These are phyloP conservation scores for Thamnidium elegans DNA, from an alignment of 192 early-diverging fungal species.

Conservation along the genomic window DNA sequence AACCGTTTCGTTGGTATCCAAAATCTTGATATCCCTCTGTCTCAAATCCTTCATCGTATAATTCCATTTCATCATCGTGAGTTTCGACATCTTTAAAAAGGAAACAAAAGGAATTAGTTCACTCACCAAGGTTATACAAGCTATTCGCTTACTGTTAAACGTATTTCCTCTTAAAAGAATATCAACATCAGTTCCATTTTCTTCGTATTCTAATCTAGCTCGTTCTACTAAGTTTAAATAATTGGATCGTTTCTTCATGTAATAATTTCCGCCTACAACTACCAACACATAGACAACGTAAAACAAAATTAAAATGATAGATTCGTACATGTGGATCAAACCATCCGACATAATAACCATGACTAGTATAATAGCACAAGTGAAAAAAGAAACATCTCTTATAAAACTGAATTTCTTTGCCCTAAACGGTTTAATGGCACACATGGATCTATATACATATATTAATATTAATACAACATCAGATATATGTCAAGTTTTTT, in stretches of 20 bases:
- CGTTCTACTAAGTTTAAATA: slow-evolving; percentile 43
- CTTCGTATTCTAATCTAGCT: slow-evolving; percentile 46
- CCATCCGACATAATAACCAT: slow-evolving; percentile 54
- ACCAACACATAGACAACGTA: slow-evolving; percentile 61
- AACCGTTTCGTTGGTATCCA: slow-evolving; percentile 10
- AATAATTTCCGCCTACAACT: slow-evolving; percentile 58
- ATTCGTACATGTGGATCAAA: slow-evolving; percentile 53
- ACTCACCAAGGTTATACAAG: not conserved
- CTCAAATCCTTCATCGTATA: slow-evolving; percentile 37
- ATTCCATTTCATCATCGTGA: slow-evolving; percentile 32
- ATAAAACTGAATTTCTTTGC: slow-evolving; percentile 67
- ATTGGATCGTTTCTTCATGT: slow-evolving; percentile 37
- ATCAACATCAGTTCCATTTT: slow-evolving; percentile 35
- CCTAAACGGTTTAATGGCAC: slow-evolving; percentile 75
- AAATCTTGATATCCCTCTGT: slow-evolving; percentile 26
- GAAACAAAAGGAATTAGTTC: not conserved
- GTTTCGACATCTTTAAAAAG: slow-evolving; percentile 12
- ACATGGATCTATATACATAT: slow-evolving; percentile 55
- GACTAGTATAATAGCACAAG: slow-evolving; percentile 51
- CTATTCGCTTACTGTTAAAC: slow-evolving; percentile 12
- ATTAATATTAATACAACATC: not conserved
- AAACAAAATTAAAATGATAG: slow-evolving; percentile 51
- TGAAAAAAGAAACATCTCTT: slow-evolving; percentile 81
- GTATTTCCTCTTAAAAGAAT: slow-evolving; percentile 27
- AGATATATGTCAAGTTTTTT: not conserved